Evolutionary conservation across 1,284 basidiomycete species (phyloP), one percentile per base, ranked within the genome.

Genomic region (Vanrija pseudolonga): DNA sequence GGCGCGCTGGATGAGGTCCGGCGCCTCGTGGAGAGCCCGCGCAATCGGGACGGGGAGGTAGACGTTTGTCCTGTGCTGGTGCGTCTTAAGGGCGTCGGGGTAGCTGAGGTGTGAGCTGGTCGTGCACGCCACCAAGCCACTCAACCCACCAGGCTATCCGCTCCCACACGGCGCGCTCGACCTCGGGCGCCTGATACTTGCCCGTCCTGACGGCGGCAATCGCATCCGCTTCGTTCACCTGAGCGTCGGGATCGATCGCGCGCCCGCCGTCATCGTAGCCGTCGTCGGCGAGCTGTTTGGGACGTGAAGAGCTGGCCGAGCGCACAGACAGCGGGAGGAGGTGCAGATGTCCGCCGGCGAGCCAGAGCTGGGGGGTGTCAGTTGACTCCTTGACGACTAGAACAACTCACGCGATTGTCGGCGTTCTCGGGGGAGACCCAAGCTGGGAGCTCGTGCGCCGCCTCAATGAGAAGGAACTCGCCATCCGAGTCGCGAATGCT

Each of bases 401-500:
- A 3, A 15, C 11, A n/a, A 80, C 87, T 76, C 77, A 92, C 90
- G 80, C 96, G 85, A 76, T 97, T 95, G 69, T 87, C 84, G 41
- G 91, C 86, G 71, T 94, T 93, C 43, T 86, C 82, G 1, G 95
- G 96, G 12, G 86, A 87, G 43, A 98, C 85, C 96, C 95, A 98
- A 1, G 81, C 78, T 4, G 95, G 94, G 11, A 99, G 79, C 46
- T 80, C 82, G 52, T 98, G 88, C 11, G 96, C 96, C 3, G 91
- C 95, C 77, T 99, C 95, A 60, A 98, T 98, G 56, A 98, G 82
- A 40, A 98, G 76, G 68, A 98, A 97, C 67, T 98, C 90, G 26
- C 96, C 96, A 73, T 99, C 95, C 4, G 88, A 86, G 76, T 98
- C 95, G 57, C 83, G 85, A 2, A 88, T 82, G 62, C 90, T 76